Evolutionary conservation across 2,329 filamentous ascomycete genomes (phyloP).

Genomic region (Cladosporium sp.): DNA sequence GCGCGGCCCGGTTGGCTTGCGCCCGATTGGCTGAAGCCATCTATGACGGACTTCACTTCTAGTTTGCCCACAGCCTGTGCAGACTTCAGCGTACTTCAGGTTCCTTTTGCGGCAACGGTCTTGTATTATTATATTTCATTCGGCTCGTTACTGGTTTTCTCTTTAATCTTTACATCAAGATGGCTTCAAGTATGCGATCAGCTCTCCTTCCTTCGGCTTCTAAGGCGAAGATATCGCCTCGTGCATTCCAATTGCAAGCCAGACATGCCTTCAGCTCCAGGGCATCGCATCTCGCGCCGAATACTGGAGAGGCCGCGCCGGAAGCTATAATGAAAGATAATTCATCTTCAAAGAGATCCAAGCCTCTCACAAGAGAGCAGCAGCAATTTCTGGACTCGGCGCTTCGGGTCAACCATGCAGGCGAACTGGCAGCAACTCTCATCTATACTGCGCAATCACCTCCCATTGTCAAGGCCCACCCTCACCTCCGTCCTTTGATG

Average conservation of each 20-base stretch:
- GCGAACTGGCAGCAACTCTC: constrained; percentile 90
- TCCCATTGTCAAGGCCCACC: constrained; percentile 69
- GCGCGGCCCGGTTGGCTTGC: neutral
- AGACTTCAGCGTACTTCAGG: neutral
- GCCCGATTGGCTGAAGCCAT: neutral
- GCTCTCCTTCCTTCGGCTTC: neutral
- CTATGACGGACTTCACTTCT: constrained; percentile 3
- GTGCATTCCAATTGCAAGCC: constrained; percentile 26
- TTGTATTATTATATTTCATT: neutral
- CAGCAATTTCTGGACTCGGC: constrained; percentile 70
- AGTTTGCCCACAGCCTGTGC: neutral
- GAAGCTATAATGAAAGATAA: neutral
- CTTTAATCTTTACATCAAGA: neutral
- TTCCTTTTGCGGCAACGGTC: no score
- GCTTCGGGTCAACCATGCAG: constrained; percentile 92
- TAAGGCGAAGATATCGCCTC: constrained; percentile 22
- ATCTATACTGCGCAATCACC: constrained; percentile 91
- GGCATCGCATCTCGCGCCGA: constrained; percentile 14
- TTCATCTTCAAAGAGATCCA: constrained; percentile 10
- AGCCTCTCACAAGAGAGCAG: constrained; percentile 60
- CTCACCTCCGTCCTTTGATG: constrained; percentile 85
- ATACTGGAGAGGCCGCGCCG: neutral
- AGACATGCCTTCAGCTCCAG: constrained; percentile 18
- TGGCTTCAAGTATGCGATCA: neutral
- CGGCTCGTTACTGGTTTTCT: neutral